phyloP scores from a whole-genome alignment of 371 early-diverging fungal genomes.

The Mucor indicus region DNA sequence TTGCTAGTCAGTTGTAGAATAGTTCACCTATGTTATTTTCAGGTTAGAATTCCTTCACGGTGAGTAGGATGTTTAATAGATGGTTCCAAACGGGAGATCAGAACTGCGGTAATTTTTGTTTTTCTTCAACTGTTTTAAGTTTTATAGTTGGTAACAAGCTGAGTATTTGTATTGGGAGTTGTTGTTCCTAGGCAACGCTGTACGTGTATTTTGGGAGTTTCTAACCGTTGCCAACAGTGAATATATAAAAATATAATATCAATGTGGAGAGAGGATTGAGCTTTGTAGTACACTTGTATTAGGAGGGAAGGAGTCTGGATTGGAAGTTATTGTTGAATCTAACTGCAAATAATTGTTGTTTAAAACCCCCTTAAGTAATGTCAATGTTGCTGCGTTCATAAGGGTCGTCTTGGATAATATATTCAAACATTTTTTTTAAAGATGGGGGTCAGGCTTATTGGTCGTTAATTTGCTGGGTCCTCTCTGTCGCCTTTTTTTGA shows the following conservation, averaged over 20 bases:
- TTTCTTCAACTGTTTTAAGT: too few species aligned
- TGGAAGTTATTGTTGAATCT: slow-evolving; percentile 1
- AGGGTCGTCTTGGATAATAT: not conserved
- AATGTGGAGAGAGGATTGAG: slow-evolving; percentile 18
- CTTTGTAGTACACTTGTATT: slow-evolving; percentile 24
- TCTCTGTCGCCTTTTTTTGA: not conserved
- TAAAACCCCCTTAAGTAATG: slow-evolving; percentile 5
- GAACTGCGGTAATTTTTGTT: too few species aligned
- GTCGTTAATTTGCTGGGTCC: not conserved
- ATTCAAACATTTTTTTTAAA: slow-evolving; percentile 1
- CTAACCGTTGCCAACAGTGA: slow-evolving; percentile 5
- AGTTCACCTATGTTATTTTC: too few species aligned
- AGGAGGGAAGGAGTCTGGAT: slow-evolving; percentile 11
- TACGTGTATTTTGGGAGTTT: too few species aligned
- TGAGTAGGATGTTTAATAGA: too few species aligned
- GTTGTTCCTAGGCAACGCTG: too few species aligned
- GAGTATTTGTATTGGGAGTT: too few species aligned
- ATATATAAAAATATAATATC: slow-evolving; percentile 19
- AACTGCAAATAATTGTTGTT: not conserved
- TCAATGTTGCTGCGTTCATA: not conserved
- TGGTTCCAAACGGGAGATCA: too few species aligned
- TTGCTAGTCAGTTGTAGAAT: too few species aligned
- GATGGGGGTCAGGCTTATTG: not conserved
- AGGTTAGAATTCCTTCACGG: too few species aligned
- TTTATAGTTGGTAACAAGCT: too few species aligned